phyloP scores from a whole-genome alignment of 108 stramenopile species.

The Pinguiococcus pyrenoidosus region DNA sequence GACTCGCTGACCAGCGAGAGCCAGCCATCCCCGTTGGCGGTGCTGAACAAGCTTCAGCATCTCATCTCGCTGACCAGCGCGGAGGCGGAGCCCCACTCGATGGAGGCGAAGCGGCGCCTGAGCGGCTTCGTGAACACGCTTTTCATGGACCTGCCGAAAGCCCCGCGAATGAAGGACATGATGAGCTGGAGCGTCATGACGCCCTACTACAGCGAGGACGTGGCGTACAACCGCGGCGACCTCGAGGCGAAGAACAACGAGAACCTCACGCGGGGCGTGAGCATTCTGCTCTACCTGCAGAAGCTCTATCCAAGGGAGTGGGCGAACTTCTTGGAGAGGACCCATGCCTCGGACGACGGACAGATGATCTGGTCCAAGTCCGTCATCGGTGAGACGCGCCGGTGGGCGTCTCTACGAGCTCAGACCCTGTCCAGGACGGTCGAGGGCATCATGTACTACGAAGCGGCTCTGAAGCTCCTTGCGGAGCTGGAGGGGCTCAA shows the following conservation, averaged over 20 bases:
- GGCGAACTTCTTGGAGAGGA: constrained; percentile 81
- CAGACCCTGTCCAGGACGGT: constrained; percentile 89
- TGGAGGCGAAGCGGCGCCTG: constrained; percentile 79
- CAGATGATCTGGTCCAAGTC: constrained; percentile 80
- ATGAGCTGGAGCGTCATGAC: constrained; percentile 91
- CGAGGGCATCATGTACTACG: constrained; percentile 96
- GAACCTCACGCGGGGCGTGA: no score
- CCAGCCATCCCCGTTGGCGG: constrained; percentile 3
- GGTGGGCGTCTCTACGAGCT: constrained; percentile 90
- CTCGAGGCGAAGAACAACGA: constrained; percentile 67
- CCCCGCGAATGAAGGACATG: constrained; percentile 83
- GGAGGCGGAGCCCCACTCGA: constrained; percentile 86
- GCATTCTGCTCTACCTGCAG: constrained; percentile 67
- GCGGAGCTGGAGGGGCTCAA: constrained; percentile 71
- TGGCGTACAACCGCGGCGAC: constrained; percentile 76
- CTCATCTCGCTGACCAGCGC: constrained; percentile 72
- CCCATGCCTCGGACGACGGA: constrained; percentile 57
- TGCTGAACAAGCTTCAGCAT: constrained; percentile 54
- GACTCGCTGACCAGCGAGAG: constrained; percentile 60
- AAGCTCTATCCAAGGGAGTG: constrained; percentile 86
- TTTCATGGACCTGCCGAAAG: constrained; percentile 96
- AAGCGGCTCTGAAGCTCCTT: constrained; percentile 81
- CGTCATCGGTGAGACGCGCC: constrained; percentile 63
- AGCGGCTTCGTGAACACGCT: constrained; percentile 94
- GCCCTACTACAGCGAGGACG: constrained; percentile 92